Percentiles rank a stretch among this genome's conserved stretches.
Conservation (phyloP, 2,329 filamentous ascomycete genomes). For the Fusarium papillatum region DNA sequence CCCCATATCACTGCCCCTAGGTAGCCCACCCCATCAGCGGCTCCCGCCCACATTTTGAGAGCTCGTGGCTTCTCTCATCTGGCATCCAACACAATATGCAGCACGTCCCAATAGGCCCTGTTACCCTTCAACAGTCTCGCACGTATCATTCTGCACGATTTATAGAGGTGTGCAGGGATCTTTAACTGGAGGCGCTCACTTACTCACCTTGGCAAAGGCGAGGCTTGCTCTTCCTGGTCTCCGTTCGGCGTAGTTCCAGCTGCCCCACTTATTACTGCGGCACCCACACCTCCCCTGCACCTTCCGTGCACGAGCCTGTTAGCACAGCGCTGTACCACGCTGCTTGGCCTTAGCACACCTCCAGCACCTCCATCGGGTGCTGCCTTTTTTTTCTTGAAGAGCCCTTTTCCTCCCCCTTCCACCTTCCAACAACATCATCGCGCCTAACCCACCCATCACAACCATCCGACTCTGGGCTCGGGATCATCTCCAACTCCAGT, state of each 20-base stretch:
- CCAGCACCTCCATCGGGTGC: slow-evolving; percentile 42
- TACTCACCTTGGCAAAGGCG: neutral
- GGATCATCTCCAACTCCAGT: slow-evolving; percentile 15
- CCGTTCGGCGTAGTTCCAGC: slow-evolving; percentile 3
- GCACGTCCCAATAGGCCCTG: neutral
- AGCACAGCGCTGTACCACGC: slow-evolving; percentile 36
- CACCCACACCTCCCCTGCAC: slow-evolving; percentile 17
- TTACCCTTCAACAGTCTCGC: neutral
- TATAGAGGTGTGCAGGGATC: neutral
- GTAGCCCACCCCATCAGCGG: slow-evolving; percentile 10
- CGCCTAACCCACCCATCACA: slow-evolving; percentile 31
- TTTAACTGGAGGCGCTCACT: neutral
- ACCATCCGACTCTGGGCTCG: slow-evolving; percentile 29
- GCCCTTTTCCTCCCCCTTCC: slow-evolving; percentile 40
- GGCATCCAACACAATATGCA: neutral
- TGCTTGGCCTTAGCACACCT: slow-evolving; percentile 32
- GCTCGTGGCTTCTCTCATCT: slow-evolving; percentile 3
- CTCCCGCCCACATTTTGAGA: slow-evolving; percentile 5
- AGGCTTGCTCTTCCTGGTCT: neutral
- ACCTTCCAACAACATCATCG: slow-evolving; percentile 45
- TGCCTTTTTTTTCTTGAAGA: slow-evolving; percentile 39
- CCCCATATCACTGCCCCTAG: slow-evolving; percentile 13
- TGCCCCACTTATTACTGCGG: neutral
- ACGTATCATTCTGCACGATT: neutral
- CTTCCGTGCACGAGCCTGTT: slow-evolving; percentile 25